phyloP scores from a whole-genome alignment of 2,329 filamentous ascomycete genomes.

The Malbranchea cinnamomea region DNA sequence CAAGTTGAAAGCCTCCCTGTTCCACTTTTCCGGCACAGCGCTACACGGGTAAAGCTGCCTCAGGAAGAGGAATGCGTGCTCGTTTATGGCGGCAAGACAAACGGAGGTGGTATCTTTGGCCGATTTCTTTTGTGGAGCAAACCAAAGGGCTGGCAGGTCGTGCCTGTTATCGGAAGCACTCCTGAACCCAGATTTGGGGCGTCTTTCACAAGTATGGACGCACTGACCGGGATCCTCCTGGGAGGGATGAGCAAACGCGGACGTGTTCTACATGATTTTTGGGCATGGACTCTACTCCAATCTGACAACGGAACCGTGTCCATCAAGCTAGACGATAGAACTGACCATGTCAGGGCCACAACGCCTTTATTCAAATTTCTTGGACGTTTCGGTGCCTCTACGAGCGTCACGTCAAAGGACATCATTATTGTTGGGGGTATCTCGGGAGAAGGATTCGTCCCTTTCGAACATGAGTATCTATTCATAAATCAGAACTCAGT shows the following conservation, averaged over 20 bases:
- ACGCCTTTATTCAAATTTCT: constrained; percentile 19
- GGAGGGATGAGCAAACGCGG: constrained; percentile 59
- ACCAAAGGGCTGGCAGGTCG: constrained; percentile 35
- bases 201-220: constrained; percentile 27
- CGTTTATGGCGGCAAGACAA: constrained; percentile 47
- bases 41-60: constrained; percentile 30
- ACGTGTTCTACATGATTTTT: constrained; percentile 45
- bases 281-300: constrained; percentile 46
- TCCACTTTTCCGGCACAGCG: constrained; percentile 63
- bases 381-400: constrained; percentile 37
- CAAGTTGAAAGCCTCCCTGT: constrained; percentile 49
- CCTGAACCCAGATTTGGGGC: constrained; percentile 43
- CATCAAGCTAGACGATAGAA: constrained; percentile 16
- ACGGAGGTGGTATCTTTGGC: constrained; percentile 33
- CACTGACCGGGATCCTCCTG: constrained; percentile 46
- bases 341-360: constrained; percentile 11
- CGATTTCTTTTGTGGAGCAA: constrained; percentile 42
- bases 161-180: constrained; percentile 20
- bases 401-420: constrained; percentile 30
- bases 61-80: constrained; percentile 30
- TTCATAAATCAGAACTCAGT: too few species aligned
- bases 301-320: constrained; percentile 18
- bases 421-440: constrained; percentile 41
- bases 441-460: constrained; percentile 20
- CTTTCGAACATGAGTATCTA: constrained; percentile 38